These are phyloP conservation scores for Axilococcus clingmanii DNA, from an alignment of 139 green algal species.

Conservation along the genomic window DNA sequence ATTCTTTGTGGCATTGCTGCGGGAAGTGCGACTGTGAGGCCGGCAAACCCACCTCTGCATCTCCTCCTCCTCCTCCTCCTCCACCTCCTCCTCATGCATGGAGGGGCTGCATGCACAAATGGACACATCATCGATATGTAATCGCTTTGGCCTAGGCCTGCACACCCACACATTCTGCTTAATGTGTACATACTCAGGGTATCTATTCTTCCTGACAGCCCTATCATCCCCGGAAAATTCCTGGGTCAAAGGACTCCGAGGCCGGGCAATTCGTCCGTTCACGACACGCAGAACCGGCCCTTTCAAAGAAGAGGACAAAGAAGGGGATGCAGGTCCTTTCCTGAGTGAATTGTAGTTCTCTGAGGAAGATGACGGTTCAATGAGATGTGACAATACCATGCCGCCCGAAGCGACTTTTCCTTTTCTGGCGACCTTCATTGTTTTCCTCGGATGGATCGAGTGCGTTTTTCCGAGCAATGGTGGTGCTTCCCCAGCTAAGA, in stretches of 20 bases:
- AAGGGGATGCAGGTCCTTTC: neutral
- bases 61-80: neutral
- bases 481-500: too few relatives aligned
- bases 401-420: too few relatives aligned
- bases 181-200: slow-evolving; percentile 46
- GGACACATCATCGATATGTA: slow-evolving; percentile 46
- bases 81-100: slow-evolving; percentile 1
- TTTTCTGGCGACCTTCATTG: too few relatives aligned
- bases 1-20: too few relatives aligned
- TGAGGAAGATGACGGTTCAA: too few relatives aligned
- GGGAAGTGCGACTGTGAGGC: too few relatives aligned
- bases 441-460: too few relatives aligned
- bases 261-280: neutral
- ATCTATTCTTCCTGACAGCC: slow-evolving; percentile 8
- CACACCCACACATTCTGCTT: slow-evolving; percentile 50
- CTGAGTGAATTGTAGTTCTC: neutral
- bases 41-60: too few relatives aligned
- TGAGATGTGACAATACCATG: too few relatives aligned
- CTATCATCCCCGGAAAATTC: neutral
- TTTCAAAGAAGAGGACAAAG: neutral
- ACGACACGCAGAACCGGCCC: neutral
- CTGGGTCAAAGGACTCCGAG: too few relatives aligned
- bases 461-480: too few relatives aligned
- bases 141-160: slow-evolving; percentile 44
- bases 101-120: slow-evolving; percentile 38